A percentile compares a stretch with the other conserved stretches of the same genome.
phyloP scores from a whole-genome alignment of 441 rosid species.

The Gossypium aridum region DNA sequence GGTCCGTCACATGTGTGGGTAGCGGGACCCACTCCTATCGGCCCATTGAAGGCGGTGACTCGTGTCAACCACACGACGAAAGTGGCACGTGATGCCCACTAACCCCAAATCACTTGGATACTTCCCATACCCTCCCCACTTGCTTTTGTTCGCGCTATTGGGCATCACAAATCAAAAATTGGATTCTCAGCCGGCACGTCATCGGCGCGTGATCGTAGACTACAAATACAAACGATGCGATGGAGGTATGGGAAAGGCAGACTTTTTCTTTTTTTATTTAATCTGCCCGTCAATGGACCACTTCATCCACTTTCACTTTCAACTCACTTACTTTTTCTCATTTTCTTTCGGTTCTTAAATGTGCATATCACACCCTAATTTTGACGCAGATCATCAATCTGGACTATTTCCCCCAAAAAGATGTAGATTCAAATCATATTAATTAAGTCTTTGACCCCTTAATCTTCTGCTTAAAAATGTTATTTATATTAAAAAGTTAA shows the following conservation, averaged over 20 bases:
- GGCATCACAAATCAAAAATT: not conserved
- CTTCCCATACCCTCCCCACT: conserved; percentile 6
- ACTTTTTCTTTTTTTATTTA: too few relatives aligned
- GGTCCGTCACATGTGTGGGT: not conserved
- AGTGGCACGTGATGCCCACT: conserved; percentile 24
- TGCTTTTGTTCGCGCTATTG: conserved; percentile 1
- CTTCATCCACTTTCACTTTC: not conserved
- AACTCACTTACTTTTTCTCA: too few relatives aligned
- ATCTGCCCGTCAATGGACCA: conserved; percentile 9
- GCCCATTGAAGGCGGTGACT: not conserved
- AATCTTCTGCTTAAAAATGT: too few relatives aligned
- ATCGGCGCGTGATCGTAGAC: not conserved
- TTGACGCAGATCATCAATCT: too few relatives aligned
- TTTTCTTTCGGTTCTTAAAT: too few relatives aligned
- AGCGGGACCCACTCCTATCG: not conserved
- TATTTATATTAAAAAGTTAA: too few relatives aligned
- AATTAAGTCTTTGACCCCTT: too few relatives aligned
- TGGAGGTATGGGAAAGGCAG: not conserved
- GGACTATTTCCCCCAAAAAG: too few relatives aligned
- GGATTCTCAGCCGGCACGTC: not conserved
- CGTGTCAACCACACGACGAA: conserved; percentile 13
- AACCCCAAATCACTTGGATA: not conserved
- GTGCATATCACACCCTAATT: too few relatives aligned
- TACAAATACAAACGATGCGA: not conserved
- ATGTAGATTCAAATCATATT: too few relatives aligned